Evolutionary conservation across 2,329 filamentous ascomycete genomes (phyloP), one percentile per base, ranked within the genome.

Genomic region (Coccinonectria pachysandricola): DNA sequence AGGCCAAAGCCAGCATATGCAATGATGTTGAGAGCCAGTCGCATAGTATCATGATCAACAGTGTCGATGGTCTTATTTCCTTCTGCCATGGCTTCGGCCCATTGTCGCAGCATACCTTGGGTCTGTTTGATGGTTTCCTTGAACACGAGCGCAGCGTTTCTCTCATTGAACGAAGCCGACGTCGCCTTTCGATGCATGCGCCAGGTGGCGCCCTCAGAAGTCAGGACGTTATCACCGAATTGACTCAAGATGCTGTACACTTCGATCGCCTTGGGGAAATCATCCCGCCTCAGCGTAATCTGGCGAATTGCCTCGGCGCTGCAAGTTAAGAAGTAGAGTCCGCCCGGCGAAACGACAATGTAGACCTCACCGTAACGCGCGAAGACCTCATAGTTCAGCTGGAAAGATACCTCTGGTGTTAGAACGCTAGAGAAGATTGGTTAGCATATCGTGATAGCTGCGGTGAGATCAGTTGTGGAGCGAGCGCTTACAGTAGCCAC

Each of bases 91-190:
- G 32, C 28, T 45, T 56, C 60, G 5, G 68, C 54, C 74, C 76
- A 82, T 24, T 63, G 60, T 18, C 54, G 49, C 15, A 81, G 43
- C 68, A 83, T 68, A 8, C 66, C 64, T 34, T 68, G 57, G 1
- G 78, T 69, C 56, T 87, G 80, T 7, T 44, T 38, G 12, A 79
- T 58, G 2, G 68, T 64, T 47, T 82, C 75, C 7, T 56, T 57
- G 52, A 76, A 83, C 2, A 81, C 74, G 14, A 81, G 50, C 9
- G 65, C 62, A 30, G 82, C 77, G 50, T 84, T 87, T 54, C 68
- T 75, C 57, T 88, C 82, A 31, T 78, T 83, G 52, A 88, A 87
- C 4, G 72, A 72, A 1, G 79, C 73, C 15, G 75, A 71, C 1
- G 75, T 79, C 21, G 76, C 67, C 53, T 80, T 84, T 35, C 81